Evolutionary conservation across 169 alveolate species (phyloP).

Genomic region (Babesia sp.): DNA sequence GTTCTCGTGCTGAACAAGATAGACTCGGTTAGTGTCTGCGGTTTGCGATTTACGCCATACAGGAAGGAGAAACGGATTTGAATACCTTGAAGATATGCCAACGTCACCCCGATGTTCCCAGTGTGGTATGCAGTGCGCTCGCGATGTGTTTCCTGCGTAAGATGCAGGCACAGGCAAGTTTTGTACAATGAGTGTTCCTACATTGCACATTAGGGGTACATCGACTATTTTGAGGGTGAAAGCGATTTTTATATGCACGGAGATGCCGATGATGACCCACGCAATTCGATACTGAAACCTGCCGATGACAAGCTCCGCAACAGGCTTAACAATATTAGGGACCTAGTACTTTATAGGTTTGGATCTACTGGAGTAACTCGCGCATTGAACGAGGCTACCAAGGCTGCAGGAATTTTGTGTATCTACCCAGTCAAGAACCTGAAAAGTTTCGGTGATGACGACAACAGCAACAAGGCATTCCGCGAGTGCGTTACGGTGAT

Average conservation of each 20-base stretch:
- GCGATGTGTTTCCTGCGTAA: slow-evolving; percentile 70
- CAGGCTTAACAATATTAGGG: slow-evolving; percentile 69
- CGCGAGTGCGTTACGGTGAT: slow-evolving; percentile 75
- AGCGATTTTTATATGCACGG: slow-evolving; percentile 36
- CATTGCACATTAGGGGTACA: slow-evolving; percentile 23
- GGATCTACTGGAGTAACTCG: slow-evolving; percentile 76
- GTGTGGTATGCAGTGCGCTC: slow-evolving; percentile 67
- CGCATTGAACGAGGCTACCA: slow-evolving; percentile 72
- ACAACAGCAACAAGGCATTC: slow-evolving; percentile 50
- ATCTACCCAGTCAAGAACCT: slow-evolving; percentile 72
- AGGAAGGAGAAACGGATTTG: slow-evolving; percentile 69
- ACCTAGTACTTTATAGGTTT: slow-evolving; percentile 74
- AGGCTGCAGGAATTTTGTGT: slow-evolving; percentile 65
- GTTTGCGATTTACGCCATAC: background rate
- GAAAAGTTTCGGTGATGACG: slow-evolving; percentile 41
- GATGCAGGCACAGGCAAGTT: slow-evolving; percentile 62
- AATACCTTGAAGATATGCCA: slow-evolving; percentile 52
- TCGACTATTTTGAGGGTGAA: slow-evolving; percentile 54
- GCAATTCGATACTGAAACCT: slow-evolving; percentile 46
- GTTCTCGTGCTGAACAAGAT: slow-evolving; percentile 75
- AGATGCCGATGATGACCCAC: slow-evolving; percentile 52
- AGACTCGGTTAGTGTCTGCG: slow-evolving; percentile 59
- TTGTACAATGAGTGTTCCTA: background rate
- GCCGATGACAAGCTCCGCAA: slow-evolving; percentile 66
- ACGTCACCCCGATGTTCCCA: slow-evolving; percentile 46